Evolutionary conservation across 305 asterid genomes (phyloP), one percentile per base, ranked within the genome.

Genomic region (Ajuga reptans): DNA sequence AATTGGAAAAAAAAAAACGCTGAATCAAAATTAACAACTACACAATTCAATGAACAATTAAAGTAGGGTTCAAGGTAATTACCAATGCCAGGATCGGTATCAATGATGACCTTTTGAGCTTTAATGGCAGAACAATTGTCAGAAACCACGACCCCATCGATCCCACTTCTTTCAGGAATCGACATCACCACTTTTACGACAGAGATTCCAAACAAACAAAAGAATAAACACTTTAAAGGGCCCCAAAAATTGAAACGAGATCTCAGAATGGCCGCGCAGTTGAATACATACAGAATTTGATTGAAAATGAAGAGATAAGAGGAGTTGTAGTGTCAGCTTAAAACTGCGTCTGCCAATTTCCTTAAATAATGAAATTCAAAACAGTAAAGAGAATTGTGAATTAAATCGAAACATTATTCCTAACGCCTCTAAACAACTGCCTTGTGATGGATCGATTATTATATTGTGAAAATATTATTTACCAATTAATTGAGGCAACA

Each of bases 31-130:
- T 39, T 11, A 41, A n/a, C 3, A 17, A 46, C 1, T 9, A 41
- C 43, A 61, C 51, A 61, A 74, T 42, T 43, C 17, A 24, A 39
- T 15, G 58, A 54, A 59, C 43, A 51, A 54, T 17, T 0, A 42
- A 18, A 53, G 37, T 36, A 27, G 14, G 63, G 56, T 6, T 17
- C 6, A 2, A 9, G 62, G 9, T 58, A 55, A 82, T 69, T 62
- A 90, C 96, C 96, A 72, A 90, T 84, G 54, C 96, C 96, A 56
- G 96, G 96, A 86, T 90, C 96, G 49, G 96, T 90, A 65, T 90
- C 96, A 47, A 90, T 90, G 21, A 90, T 84, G 74, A 86, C 10
- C 83, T 90, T 90, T 14, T 84, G 80, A 49, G 75, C 75, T 51
- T 78, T 81, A 68, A 54, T 69, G 62, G 64, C 70, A 46, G 65